Conservation (phyloP, 2,329 filamentous ascomycete genomes). For the Penicillium janthinellum region DNA sequence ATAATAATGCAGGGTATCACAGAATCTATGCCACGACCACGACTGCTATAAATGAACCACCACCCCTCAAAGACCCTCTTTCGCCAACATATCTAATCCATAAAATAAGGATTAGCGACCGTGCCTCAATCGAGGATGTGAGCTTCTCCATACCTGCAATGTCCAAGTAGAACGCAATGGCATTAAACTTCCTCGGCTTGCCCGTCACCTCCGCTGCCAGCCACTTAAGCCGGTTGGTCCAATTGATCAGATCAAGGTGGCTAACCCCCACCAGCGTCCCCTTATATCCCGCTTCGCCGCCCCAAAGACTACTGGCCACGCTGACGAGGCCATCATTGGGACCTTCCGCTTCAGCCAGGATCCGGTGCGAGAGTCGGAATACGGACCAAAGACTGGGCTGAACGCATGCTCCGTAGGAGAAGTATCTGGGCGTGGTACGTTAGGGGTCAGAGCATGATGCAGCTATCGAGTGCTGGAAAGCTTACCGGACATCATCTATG, state of each 20-base stretch:
- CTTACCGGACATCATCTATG: slow-evolving; percentile 52
- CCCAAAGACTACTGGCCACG: slow-evolving; percentile 62
- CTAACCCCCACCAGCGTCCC: slow-evolving; percentile 65
- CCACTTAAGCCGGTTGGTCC: slow-evolving; percentile 65
- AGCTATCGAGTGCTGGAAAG: background rate
- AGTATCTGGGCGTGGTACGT: slow-evolving; percentile 48
- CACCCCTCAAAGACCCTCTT: slow-evolving; percentile 56
- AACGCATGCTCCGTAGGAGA: slow-evolving; percentile 63
- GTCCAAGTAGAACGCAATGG: slow-evolving; percentile 65
- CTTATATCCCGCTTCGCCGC: slow-evolving; percentile 56
- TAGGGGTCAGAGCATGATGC: background rate
- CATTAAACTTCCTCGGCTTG: slow-evolving; percentile 63
- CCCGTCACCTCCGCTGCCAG: slow-evolving; percentile 59
- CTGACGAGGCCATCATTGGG: slow-evolving; percentile 65
- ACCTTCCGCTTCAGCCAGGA: slow-evolving; percentile 58
- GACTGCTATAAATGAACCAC: slow-evolving; percentile 17
- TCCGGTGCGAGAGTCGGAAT: slow-evolving; percentile 58
- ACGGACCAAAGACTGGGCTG: slow-evolving; percentile 59
- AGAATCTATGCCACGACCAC: background rate
- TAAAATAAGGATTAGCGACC: background rate
- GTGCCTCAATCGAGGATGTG: background rate
- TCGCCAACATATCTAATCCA: slow-evolving; percentile 64
- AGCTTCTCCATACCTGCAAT: slow-evolving; percentile 56
- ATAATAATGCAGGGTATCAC: background rate
- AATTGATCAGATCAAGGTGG: slow-evolving; percentile 67